phyloP scores from a whole-genome alignment of 2,329 filamentous ascomycete genomes.

The Lasiodiplodia citricola region DNA sequence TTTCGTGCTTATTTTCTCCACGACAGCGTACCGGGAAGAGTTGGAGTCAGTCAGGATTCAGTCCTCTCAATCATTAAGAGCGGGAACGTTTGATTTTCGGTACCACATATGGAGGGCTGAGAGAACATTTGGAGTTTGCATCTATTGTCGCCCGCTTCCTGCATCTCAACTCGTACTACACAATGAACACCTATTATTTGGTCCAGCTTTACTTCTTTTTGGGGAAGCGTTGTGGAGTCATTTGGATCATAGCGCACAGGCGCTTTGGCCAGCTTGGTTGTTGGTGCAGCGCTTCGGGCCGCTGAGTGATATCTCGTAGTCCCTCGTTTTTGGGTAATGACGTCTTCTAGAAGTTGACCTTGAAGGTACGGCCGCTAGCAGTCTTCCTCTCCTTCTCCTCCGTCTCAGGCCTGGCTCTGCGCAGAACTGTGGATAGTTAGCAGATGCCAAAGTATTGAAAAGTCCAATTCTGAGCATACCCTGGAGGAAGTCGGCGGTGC shows the following conservation, averaged over 20 bases:
- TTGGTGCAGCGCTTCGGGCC: neutral
- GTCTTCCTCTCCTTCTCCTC: constrained; percentile 99
- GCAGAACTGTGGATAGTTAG: constrained; percentile 72
- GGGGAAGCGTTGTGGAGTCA: neutral
- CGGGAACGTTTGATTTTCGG: neutral
- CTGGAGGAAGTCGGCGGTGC: constrained; percentile 98
- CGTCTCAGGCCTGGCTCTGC: constrained; percentile 90
- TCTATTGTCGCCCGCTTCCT: constrained; percentile 12
- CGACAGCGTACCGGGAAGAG: neutral
- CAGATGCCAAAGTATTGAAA: neutral
- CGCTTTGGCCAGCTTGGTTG: neutral
- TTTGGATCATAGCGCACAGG: neutral
- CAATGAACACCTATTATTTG: constrained; percentile 1
- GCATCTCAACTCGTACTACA: neutral
- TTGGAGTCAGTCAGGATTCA: neutral
- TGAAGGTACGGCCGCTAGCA: constrained; percentile 92
- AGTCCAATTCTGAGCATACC: constrained; percentile 59
- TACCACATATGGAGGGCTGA: neutral
- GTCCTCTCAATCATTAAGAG: neutral
- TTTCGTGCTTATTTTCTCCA: neutral
- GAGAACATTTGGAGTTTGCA: neutral
- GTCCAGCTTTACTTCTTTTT: neutral
- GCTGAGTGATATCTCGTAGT: constrained; percentile 2
- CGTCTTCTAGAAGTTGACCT: constrained; percentile 46
- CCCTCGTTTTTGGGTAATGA: neutral